These are phyloP conservation scores for Myochromella boudieri DNA, from an alignment of 768 basidiomycete genomes.

Conservation along the genomic window DNA sequence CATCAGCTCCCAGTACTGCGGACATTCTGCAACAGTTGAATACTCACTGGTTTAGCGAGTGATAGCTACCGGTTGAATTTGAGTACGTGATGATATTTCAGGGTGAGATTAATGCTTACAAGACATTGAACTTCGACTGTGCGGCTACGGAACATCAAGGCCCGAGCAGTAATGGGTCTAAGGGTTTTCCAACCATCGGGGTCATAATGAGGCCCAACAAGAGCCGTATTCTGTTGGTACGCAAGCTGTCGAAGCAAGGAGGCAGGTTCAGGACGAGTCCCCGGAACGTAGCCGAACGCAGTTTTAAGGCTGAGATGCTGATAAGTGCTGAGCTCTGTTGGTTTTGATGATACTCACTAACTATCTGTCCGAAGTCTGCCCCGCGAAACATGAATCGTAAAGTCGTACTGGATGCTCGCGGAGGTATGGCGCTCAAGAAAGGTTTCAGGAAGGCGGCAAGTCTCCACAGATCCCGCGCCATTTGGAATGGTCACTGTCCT, in stretches of 20 bases:
- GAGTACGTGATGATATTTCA: neutral
- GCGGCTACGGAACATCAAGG: conserved; percentile 37
- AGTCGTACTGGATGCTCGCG: conserved; percentile 52
- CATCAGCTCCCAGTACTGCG: neutral
- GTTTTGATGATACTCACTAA: conserved; percentile 31
- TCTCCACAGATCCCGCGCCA: conserved; percentile 34
- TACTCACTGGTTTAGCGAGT: conserved; percentile 45
- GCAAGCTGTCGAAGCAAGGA: conserved; percentile 50
- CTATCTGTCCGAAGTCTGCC: conserved; percentile 49
- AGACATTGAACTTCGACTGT: conserved; percentile 40
- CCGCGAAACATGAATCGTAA: conserved; percentile 43
- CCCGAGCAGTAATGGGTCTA: conserved; percentile 38
- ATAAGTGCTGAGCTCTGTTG: neutral
- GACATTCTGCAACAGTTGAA: neutral
- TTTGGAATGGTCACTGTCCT: conserved; percentile 39
- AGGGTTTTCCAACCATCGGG: conserved; percentile 54
- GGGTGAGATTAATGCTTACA: conserved; percentile 27
- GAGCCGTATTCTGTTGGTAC: conserved; percentile 42
- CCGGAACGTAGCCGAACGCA: conserved; percentile 53
- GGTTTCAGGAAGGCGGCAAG: conserved; percentile 49
- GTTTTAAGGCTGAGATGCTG: conserved; percentile 46
- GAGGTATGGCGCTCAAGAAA: conserved; percentile 49
- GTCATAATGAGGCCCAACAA: conserved; percentile 47
- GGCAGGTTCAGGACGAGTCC: conserved; percentile 41
- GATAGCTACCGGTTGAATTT: conserved; percentile 32